phyloP scores from a whole-genome alignment of 1,139 yeast species.

The Suhomyces coccinellae region DNA sequence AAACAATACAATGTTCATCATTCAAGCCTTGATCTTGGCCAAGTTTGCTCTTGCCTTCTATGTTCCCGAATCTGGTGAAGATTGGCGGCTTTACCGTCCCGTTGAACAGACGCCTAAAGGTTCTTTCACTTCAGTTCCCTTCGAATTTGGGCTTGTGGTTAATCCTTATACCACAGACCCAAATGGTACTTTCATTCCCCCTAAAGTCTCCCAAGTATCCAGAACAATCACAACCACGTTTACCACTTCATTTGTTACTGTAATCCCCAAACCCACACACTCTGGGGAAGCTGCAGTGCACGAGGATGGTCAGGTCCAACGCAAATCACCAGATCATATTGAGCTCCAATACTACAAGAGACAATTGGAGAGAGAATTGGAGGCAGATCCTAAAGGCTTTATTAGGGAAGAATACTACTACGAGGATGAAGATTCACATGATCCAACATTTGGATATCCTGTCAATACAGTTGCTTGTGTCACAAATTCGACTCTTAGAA shows the following conservation, averaged over 20 bases:
- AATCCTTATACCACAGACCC: slow-evolving; percentile 24
- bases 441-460: slow-evolving; percentile 19
- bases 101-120: slow-evolving; percentile 19
- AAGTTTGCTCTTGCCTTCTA: slow-evolving; percentile 17
- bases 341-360: not conserved
- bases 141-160: slow-evolving; percentile 38
- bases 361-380: not conserved
- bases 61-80: slow-evolving; percentile 35
- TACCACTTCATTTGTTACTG: slow-evolving; percentile 22
- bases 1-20: not conserved
- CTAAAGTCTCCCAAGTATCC: slow-evolving; percentile 15
- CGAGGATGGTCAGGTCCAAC: slow-evolving; percentile 36
- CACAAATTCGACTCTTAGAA: slow-evolving; percentile 31
- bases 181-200: slow-evolving; percentile 16
- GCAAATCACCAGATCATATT: not conserved
- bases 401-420: not conserved
- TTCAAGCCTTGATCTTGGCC: not conserved
- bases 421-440: not conserved
- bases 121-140: slow-evolving; percentile 29
- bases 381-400: not conserved
- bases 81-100: slow-evolving; percentile 37
- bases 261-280: slow-evolving; percentile 28
- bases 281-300: slow-evolving; percentile 27
- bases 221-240: slow-evolving; percentile 22
- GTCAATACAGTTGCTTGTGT: slow-evolving; percentile 38